Evolutionary conservation across 257 asterid genomes (phyloP), one percentile per base, ranked within the genome.

Genomic region (Anisodus acutangulus): DNA sequence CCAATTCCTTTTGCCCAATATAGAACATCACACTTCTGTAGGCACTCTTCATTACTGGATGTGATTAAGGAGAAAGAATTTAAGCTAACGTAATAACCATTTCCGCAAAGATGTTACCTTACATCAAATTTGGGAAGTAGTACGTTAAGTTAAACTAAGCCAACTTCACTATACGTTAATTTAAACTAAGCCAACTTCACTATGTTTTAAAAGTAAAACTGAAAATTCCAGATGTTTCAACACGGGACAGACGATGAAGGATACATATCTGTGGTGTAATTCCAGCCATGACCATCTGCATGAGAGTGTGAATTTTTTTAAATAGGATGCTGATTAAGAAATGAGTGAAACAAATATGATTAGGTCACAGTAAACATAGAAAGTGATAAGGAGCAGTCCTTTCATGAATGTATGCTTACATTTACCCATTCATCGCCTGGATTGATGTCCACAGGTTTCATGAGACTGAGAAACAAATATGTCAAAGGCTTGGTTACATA

Each of bases 261-360:
- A 96, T 96, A 96, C 98, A 85, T 78, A 87, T 92, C 89, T 94
- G 98, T 43, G 98, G 98, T 84, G 98, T 91, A 85, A 96, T 79
- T 89, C 99, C 98, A 80, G 92, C 92, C 98, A 91, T 93, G 86
- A 54, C 94, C 94, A 91, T 92, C 99, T 96, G 97, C 92, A 88
- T 83, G 72, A 88, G 69, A 86, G 81, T 51, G 80, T 76, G 81
- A 83, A 81, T 76, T 81, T 54, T 72, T 83, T 31, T 0, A 43
- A 71, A 63, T 76, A 84, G 78, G 78, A 85, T 57, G 84, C 81
- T 41, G 78, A 70, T 59, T 39, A 43, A 17, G n/a, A 66, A 76
- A 51, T 76, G 59, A 22, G 81, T 22, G 62, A 49, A 49, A 76
- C 62, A 51, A 76, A 51, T 51, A 13, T 51, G 47, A 76, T 51